Evolutionary conservation across 495 filamentous ascomycete genomes (phyloP), one percentile per base, ranked within the genome.

Genomic region (Aspergillus nanangensis): DNA sequence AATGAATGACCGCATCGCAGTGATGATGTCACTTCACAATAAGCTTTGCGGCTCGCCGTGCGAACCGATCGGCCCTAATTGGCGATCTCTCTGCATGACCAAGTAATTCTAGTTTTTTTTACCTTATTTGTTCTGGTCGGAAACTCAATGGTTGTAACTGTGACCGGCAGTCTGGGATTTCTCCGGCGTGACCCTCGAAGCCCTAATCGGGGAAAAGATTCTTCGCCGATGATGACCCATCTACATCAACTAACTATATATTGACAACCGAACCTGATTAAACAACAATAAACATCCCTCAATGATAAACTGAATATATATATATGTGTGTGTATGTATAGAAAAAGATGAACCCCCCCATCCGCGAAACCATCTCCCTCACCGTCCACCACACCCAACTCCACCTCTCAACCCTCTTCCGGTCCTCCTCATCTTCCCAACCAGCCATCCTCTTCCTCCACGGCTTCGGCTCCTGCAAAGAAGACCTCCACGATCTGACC

Each of bases 401-500:
- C 38, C 27, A 41, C 11, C 41, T 61, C 8, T 53, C 61, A 29
- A 57, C 58, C 18, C 41, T 61, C 34, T 49, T 57, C 43, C 45
- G 29, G 9, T n/a, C n/a, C n/a, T n/a, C n/a, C n/a, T 42, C 52
- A 7, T 50, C 35, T 14, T 35, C 48, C 19, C 33, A 24, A n/a
- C 47, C 57, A 8, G 48, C 57, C 15, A 57, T 62, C 31, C 38
- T 62, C 1, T 62, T 58, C 41, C 45, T 65, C 0, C 59, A 60
- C 37, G 62, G 59, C 25, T 62, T 65, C 25, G 61, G 61, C 32
- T 62, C 58, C 21, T 56, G 56, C 48, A 65, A 65, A 47, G 61
- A 65, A 50, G 61, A 65, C 24, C 36, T 62, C 1, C 45, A 55
- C 20, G 61, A 65, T 41, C 8, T 65, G 8, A 17, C 39, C 8